Percentiles rank a stretch among this genome's conserved stretches.
phyloP scores from a whole-genome alignment of 2,329 filamentous ascomycete genomes.

The Endothia cerciana region DNA sequence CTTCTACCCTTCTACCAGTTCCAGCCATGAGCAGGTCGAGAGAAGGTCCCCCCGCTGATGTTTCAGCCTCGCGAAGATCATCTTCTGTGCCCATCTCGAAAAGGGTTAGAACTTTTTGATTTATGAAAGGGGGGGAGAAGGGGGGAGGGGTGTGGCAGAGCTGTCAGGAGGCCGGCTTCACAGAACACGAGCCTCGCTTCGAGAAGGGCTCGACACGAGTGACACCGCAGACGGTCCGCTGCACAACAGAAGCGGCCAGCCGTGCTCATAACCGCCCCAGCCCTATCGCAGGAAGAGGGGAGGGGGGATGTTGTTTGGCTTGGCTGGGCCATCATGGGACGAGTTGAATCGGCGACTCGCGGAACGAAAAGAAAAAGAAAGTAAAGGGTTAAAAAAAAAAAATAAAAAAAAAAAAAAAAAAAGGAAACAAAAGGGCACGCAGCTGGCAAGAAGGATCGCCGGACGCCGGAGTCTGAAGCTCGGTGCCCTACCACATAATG shows the following conservation, averaged over 20 bases:
- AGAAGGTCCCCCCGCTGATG: background rate
- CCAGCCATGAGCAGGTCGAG: background rate
- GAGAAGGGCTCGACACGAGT: background rate
- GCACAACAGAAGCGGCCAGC: background rate
- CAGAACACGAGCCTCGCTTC: slow-evolving; percentile 5
- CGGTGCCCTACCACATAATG: background rate
- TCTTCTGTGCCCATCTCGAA: background rate
- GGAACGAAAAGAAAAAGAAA: too few species aligned
- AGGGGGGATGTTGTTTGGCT: too few species aligned
- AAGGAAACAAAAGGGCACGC: too few species aligned
- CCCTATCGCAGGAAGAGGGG: background rate
- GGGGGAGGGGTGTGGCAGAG: background rate
- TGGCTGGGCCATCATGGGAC: background rate
- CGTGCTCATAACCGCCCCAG: background rate
- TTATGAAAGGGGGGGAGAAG: background rate
- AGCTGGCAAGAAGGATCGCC: too few species aligned
- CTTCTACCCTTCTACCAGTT: background rate
- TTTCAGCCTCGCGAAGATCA: slow-evolving; percentile 6
- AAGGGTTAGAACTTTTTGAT: background rate
- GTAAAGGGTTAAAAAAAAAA: too few species aligned
- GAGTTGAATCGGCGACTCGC: too few species aligned
- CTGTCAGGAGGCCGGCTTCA: background rate
- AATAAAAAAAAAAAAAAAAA: too few species aligned
- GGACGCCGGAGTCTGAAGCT: background rate
- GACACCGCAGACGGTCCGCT: slow-evolving; percentile 9